Base-by-base conservation (phyloP, 2,329 filamentous ascomycete genomes). In the Huntiella abstrusa region DNA sequence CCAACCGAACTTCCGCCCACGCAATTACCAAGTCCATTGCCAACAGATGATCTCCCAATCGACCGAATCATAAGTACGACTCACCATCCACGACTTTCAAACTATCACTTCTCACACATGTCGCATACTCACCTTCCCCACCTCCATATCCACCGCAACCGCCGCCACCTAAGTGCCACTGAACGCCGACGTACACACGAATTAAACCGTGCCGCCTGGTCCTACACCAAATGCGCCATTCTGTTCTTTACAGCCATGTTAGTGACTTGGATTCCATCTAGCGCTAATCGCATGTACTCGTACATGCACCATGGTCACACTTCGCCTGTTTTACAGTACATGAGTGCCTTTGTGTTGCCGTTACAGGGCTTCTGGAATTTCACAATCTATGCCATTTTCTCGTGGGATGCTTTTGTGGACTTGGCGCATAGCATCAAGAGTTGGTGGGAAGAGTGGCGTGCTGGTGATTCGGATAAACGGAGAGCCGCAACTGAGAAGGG, bases 321-420 rank as follows among this genome's bases (percentile, higher is more conserved):
- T 1, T 67, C 63, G 3, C 68, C 74, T 43, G 62, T 65, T 0
- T 66, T 87, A 16, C 73, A 80, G 54, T 72, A 78, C 54, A 68
- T 74, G 42, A 75, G 77, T 12, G 73, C 77, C 0, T 64, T 81
- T n/a, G 80, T 86, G 0, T 65, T 87, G 5, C 81, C 82, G 0
- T 64, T 83, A 1, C 82, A 87, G 56, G 83, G 82, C 0, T 79
- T 84, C 54, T 86, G 81, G 80, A 87, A 87, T 56, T 71, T 74
- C 15, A 56, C 78, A 44, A 81, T 87, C 50, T 87, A 86, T 58
- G 59, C 73, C 8, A 66, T 69, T 4, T 81, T 77, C 1, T 80
- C 76, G 4, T 70, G 72, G 64, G 59, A 68, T 42, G 73, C 73
- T 0, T 73, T 72, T 54, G 67, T 65, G 53, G 50, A 50, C 0